Evolutionary conservation across 2,329 filamentous ascomycete genomes (phyloP).

Genomic region (Aureobasidium lini): DNA sequence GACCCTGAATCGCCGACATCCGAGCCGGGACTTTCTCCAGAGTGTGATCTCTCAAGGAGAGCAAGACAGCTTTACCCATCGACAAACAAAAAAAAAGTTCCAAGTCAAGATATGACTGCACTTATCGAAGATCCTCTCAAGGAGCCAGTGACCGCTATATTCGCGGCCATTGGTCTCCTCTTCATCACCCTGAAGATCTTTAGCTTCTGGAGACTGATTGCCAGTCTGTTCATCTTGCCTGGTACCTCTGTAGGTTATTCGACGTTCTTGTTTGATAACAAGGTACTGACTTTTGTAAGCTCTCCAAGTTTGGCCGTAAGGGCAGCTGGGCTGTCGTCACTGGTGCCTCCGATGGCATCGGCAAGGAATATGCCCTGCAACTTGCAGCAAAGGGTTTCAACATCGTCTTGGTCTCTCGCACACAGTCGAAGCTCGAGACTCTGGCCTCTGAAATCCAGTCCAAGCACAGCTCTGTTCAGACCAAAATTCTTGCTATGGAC

Average conservation of each 20-base stretch:
- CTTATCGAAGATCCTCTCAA: constrained; percentile 22
- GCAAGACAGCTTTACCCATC: not conserved
- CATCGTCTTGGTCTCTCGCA: constrained; percentile 88
- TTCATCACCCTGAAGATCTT: constrained; percentile 33
- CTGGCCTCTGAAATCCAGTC: constrained; percentile 68
- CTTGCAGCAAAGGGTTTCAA: constrained; percentile 91
- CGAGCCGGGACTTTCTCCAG: not conserved
- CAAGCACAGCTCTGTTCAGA: constrained; percentile 61
- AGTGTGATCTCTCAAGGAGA: not conserved
- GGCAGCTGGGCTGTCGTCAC: constrained; percentile 93
- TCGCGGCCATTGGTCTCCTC: constrained; percentile 32
- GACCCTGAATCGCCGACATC: constrained; percentile 3
- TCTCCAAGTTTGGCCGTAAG: constrained; percentile 82
- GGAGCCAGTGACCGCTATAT: constrained; percentile 26
- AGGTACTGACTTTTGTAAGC: constrained; percentile 43
- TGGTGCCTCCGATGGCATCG: constrained; percentile 90
- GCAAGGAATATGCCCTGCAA: constrained; percentile 90
- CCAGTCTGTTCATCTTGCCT: constrained; percentile 43
- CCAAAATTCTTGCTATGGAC: constrained; percentile 83
- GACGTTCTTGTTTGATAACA: not conserved
- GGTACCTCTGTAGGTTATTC: constrained; percentile 36
- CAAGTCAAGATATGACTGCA: not conserved
- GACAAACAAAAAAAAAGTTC: not conserved
- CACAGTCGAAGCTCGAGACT: constrained; percentile 78
- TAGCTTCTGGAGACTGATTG: constrained; percentile 40